Evolutionary conservation across 2,329 filamentous ascomycete genomes (phyloP), one percentile per base, ranked within the genome.

Genomic region (Samsoniella hepiali): DNA sequence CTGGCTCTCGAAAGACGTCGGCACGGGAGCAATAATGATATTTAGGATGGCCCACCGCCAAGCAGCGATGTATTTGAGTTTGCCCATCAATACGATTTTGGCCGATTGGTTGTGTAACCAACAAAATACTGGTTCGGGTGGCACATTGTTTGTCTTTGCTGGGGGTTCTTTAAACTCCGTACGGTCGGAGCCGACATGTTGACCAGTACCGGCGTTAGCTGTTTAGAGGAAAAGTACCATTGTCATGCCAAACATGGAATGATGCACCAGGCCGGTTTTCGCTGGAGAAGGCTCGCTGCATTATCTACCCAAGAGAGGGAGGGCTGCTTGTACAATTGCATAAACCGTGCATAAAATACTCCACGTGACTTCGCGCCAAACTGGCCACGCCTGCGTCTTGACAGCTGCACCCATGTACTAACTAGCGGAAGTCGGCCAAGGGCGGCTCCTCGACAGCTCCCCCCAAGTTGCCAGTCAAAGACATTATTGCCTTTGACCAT

Each of bases 331-430:
- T 22, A 2, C 3, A n/a, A 9, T 50, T 45, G 58, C 58, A 53
- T 54, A 61, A 61, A 27, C 5, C 3, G 9, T 60, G 57, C 45
- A 60, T 13, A 51, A 62, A 40, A 15, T 32, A 7, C 5, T 40
- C 3, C 53, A 63, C 60, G 60, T 58, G 60, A 63, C 44, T n/a
- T 40, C 29, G 53, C 54, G 55, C 47, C 59, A 55, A 49, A 40
- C 9, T 9, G 38, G 29, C 55, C 59, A 49, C 59, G 40, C 40
- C 49, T 47, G 50, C 51, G 32, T 40, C 40, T 44, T 32, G 15
- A 29, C n/a, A 53, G 15, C 11, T 22, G 42, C 42, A 22, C 22
- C 22, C 22, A 38, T 31, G 36, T 44, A 22, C 22, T 22, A 22
- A 22, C 22, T 22, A 31, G 59, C 42, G 40, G 32, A 6, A 31